A percentile compares a stretch with the other conserved stretches of the same genome.
Evolutionary conservation across 1,284 basidiomycete genomes (phyloP).

Genomic region (Cutaneotrichosporon cavernicola): DNA sequence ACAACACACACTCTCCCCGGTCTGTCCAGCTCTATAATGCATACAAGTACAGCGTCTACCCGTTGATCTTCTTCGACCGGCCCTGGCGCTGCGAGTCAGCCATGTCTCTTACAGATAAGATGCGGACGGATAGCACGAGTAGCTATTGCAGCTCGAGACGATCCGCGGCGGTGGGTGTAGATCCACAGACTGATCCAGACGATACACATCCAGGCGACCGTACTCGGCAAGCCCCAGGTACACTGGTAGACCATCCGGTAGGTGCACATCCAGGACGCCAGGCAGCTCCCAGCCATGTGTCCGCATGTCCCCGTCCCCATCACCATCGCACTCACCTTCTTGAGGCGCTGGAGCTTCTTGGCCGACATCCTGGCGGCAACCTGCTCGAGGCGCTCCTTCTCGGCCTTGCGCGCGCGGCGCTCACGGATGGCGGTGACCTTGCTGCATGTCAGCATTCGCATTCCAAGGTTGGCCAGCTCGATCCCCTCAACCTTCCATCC

Average conservation of each 20-base stretch:
- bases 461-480: too few relatives aligned
- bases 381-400: slow-evolving; percentile 51
- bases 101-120: not conserved
- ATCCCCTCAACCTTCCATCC: not conserved
- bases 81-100: slow-evolving; percentile 45
- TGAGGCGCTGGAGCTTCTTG: slow-evolving; percentile 55
- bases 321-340: slow-evolving; percentile 41
- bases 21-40: slow-evolving; percentile 4
- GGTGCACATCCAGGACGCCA: not conserved
- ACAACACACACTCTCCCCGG: too few relatives aligned
- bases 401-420: slow-evolving; percentile 46
- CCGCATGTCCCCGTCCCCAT: too few relatives aligned
- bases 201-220: too few relatives aligned
- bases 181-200: too few relatives aligned
- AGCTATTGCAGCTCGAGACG: too few relatives aligned
- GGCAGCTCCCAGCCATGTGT: not conserved
- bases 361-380: slow-evolving; percentile 52
- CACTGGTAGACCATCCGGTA: too few relatives aligned
- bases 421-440: slow-evolving; percentile 49
- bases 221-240: too few relatives aligned
- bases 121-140: not conserved
- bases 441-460: slow-evolving; percentile 23
- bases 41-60: slow-evolving; percentile 24
- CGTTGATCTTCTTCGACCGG: slow-evolving; percentile 55
- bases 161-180: too few relatives aligned